Evolutionary conservation across 129 eudicot genomes (phyloP), one percentile per base, ranked within the genome.

Genomic region (Artemisia argyi): DNA sequence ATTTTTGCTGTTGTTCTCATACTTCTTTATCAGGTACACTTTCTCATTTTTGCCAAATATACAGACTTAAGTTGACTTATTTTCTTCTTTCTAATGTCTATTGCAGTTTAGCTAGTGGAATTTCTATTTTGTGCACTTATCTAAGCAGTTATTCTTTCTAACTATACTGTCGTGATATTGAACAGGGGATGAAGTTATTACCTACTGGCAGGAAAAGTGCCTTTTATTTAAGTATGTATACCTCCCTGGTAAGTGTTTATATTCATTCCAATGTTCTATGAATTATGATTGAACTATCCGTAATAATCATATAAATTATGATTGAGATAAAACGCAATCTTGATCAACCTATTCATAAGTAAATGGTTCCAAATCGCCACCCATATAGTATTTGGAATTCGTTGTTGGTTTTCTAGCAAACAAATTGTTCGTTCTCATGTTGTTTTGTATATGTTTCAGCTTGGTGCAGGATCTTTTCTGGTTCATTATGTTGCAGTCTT

Each of bases 201-300:
- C 98, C 98, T 47, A 85, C 92, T 73, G 98, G 98, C 77, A 81
- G 98, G 76, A 93, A 93, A 84, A 93, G 68, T 82, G 77, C 83
- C 64, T 83, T 93, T 30, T 93, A 89, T 81, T 74, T 88, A 59
- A 80, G 87, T 30, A 68, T 93, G 52, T 89, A 88, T 77, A 86
- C 92, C 65, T 80, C 93, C 64, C 79, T 86, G 75, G 96, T 89
- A 55, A 83, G 93, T 76, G 14, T 39, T 39, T 8, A 39, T 39
- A 39, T 7, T 39, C 2, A 39, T 39, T 39, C 11, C 46, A 39
- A 7, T 39, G 46, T 39, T 39, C 46, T 39, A 39, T 39, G 46
- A 7, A 39, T 39, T 39, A 39, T 39, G 42, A 32, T 32, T 32
- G 42, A 32, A 32, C 17, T 26, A 68, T 28, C 18, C 56, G 54